phyloP scores from a whole-genome alignment of 495 filamentous ascomycete genomes.

The Talaromyces borbonicus region DNA sequence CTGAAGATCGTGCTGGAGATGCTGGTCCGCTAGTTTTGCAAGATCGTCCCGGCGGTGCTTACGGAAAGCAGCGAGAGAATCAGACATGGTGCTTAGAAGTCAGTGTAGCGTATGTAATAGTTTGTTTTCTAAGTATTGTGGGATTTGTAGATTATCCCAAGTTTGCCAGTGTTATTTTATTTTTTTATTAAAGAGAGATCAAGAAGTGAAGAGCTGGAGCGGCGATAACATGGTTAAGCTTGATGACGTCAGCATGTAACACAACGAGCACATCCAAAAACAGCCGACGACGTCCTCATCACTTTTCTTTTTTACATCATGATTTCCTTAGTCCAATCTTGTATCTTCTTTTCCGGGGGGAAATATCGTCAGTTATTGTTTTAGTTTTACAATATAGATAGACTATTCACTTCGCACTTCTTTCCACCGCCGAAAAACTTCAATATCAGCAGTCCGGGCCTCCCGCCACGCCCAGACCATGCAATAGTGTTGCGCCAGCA shows the following conservation, averaged over 20 bases:
- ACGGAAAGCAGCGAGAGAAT: constrained; percentile 48
- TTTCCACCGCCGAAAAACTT: constrained; percentile 33
- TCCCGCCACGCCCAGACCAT: constrained; percentile 75
- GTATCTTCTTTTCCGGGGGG: no score
- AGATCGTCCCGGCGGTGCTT: constrained; percentile 44
- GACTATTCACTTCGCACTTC: constrained; percentile 8
- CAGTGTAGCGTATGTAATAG: not conserved
- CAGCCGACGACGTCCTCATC: not conserved
- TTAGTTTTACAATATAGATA: not conserved
- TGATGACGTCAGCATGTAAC: constrained; percentile 1
- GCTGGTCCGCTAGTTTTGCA: constrained; percentile 48
- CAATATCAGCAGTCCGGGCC: constrained; percentile 17
- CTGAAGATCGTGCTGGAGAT: constrained; percentile 52
- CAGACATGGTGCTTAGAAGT: constrained; percentile 21
- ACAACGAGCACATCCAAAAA: no score
- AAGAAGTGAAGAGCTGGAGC: not conserved
- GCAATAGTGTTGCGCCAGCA: constrained; percentile 84
- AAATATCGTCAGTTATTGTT: no score
- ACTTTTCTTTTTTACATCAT: not conserved
- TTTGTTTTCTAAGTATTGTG: not conserved
- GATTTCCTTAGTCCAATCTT: no score
- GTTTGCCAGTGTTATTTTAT: not conserved
- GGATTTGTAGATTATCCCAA: no score
- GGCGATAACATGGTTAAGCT: not conserved
- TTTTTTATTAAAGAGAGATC: not conserved